Evolutionary conservation across 2,329 filamentous ascomycete genomes (phyloP), one percentile per base, ranked within the genome.

Genomic region (Pleoardoris graminearum): DNA sequence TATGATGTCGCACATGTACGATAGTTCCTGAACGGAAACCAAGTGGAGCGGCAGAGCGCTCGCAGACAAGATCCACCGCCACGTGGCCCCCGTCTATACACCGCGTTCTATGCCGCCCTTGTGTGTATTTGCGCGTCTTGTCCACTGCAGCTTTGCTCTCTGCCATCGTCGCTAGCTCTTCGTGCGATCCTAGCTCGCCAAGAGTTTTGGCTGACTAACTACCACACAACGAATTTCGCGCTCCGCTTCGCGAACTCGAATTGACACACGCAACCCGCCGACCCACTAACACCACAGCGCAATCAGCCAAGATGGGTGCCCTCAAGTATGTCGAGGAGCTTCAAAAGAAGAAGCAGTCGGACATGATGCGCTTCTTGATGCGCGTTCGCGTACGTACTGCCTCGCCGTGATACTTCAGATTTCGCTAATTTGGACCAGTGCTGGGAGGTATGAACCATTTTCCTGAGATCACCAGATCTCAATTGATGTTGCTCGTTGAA

Each of bases 261-360:
- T 44, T 25, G 36, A 44, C 52, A 39, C 55, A 55, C 60, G 48
- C 62, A 63, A 58, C 62, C 59, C 54, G 62, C 57, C 65, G 62
- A 22, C 68, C 66, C 58, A 68, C 64, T 42, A 65, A 60, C 54
- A 55, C 65, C 62, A 64, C 44, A 47, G 44, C 67, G 70, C 69
- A 55, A 70, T 60, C 67, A 71, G 69, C 61, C 67, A 73, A 72
- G 86, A 97, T 97, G 94, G 94, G 94, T 90, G 93, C 93, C 85
- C 91, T 97, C 82, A 99, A 99, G 85, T 99, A 76, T 85, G 91
- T 99, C 83, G 95, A 99, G 88, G 94, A 99, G 87, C 89, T 99
- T 85, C 91, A 97, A 82, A 97, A 99, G 91, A 97, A 96, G 91
- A 99, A 99, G 91, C 94, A 99, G 89, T 96, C 91, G 80, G 94